Conservation (phyloP, 208 protist genomes). For the Phytomonas sp. region DNA sequence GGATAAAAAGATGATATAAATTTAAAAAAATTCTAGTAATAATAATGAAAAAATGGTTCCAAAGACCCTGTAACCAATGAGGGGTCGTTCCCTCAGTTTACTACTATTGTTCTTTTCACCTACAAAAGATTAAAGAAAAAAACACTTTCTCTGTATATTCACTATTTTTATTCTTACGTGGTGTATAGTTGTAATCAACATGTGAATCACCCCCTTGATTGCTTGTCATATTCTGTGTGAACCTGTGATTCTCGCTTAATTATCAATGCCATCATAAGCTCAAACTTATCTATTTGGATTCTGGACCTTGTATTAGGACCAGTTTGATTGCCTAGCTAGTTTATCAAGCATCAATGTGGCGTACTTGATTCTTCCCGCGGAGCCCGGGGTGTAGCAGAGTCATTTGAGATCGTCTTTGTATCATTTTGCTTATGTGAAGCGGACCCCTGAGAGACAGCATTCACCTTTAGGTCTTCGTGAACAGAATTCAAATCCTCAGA, state of each 20-base stretch:
- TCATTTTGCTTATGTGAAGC: not conserved
- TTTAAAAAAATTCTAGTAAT: not conserved
- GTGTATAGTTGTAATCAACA: not conserved
- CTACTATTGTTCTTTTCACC: not conserved
- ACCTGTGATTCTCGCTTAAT: not conserved
- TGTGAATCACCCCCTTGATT: not conserved
- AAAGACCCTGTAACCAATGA: not conserved
- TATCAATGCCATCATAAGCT: not conserved
- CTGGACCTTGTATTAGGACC: not conserved
- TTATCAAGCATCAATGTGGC: not conserved
- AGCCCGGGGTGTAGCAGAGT: not conserved
- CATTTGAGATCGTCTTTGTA: not conserved
- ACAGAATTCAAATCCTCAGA: not conserved
- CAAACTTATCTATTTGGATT: not conserved
- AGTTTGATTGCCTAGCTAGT: not conserved
- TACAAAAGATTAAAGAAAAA: not conserved
- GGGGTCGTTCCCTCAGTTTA: not conserved
- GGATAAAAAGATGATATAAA: not conserved
- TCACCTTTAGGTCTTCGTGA: not conserved
- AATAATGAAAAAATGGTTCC: not conserved
- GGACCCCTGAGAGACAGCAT: not conserved
- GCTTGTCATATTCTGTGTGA: not conserved
- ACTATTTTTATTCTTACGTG: not conserved
- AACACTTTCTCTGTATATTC: not conserved
- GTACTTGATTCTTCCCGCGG: not conserved